Evolutionary conservation across 2,329 filamentous ascomycete species (phyloP), one percentile per base, ranked within the genome.

Genomic region (Penicillium thymicola): DNA sequence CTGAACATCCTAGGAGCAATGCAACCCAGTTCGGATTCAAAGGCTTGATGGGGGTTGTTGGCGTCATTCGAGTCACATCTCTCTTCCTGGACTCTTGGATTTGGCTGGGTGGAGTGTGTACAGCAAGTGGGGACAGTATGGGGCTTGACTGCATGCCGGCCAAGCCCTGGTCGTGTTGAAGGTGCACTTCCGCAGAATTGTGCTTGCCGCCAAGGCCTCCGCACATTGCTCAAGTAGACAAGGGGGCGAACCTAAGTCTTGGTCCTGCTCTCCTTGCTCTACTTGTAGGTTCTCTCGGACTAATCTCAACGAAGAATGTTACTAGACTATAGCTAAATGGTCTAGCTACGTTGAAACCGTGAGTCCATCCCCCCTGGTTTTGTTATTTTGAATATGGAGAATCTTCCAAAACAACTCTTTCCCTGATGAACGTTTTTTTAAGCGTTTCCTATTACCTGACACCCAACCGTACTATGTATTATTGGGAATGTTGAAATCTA

Each of bases 401-500:
- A 14, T 49, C 0, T n/a, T 27, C 8, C 14, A 16, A 34, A 7
- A 1, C 9, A 14, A 34, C 27, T 4, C 11, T 38, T 55, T 55
- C 47, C 41, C 25, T 55, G 53, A 55, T 55, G 53, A 51, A 44
- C 47, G 47, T 55, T 45, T 44, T 54, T 43, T 25, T 34, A 45
- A 55, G 41, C 53, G 53, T 51, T 55, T 51, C 53, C 53, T 55
- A 55, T 51, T 55, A 55, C 34, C 47, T 55, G 53, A 55, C 53
- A 55, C 25, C 46, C 53, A 32, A 43, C 27, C 14, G n/a, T 45
- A 41, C 36, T 36, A n/a, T 13, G 30, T 37, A 37, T 49, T 41
- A 10, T 40, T 55, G 47, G 53, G 47, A 41, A 51, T 51, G 47
- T 55, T 55, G 53, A 55, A 16, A 55, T 9, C 14, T 55, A 27